These are phyloP conservation scores for Cichorium intybus DNA, from an alignment of 140 eudicot genomes.

Conservation along the genomic window DNA sequence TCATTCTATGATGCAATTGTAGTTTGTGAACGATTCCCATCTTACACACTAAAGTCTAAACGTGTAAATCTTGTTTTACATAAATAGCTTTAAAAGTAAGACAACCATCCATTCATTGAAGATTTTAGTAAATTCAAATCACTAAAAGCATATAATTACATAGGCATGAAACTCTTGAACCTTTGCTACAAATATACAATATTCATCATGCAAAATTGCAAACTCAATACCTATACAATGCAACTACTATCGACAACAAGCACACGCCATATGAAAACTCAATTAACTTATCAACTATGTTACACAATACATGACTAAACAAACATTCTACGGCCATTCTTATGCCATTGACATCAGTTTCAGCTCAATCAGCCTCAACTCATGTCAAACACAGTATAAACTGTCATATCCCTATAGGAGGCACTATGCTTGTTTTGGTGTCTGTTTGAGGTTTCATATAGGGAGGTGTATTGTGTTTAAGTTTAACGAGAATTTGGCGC, in stretches of 20 bases:
- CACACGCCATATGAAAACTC: neutral
- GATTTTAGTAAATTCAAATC: too few species aligned
- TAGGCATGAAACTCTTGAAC: neutral
- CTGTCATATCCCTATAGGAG: neutral
- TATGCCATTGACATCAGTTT: neutral
- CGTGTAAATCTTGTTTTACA: too few species aligned
- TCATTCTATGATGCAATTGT: neutral
- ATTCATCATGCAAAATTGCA: neutral
- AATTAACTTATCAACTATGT: neutral
- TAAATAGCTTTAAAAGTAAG: too few species aligned
- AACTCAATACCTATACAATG: neutral
- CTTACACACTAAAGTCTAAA: too few species aligned
- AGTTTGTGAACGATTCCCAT: too few species aligned
- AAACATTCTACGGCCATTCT: neutral
- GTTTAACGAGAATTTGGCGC: constrained; percentile 52
- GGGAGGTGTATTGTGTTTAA: constrained; percentile 47
- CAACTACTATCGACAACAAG: neutral
- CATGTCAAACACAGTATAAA: neutral
- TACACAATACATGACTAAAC: neutral
- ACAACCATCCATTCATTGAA: too few species aligned
- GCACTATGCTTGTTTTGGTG: constrained; percentile 15
- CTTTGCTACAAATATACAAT: neutral
- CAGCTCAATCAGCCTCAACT: too few species aligned
- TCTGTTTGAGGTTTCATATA: constrained; percentile 42
- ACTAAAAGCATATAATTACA: too few species aligned